phyloP scores from a whole-genome alignment of 768 basidiomycete genomes.

The Trametes maxima region DNA sequence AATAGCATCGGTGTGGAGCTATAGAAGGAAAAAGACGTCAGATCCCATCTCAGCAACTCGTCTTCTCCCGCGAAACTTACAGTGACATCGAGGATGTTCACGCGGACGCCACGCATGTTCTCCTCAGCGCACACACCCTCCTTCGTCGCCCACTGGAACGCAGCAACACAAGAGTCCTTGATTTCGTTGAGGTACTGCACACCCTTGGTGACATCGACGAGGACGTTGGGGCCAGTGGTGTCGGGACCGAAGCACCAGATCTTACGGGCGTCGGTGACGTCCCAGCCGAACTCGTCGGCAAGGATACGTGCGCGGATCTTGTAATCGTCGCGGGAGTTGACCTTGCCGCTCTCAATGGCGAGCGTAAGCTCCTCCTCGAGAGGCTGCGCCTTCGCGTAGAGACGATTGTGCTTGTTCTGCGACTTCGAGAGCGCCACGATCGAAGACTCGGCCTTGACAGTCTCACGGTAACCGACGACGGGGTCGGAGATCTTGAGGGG shows the following conservation, averaged over 20 bases:
- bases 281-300: conserved; percentile 97
- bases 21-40: conserved; percentile 13
- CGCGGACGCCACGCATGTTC: conserved; percentile 97
- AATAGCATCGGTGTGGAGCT: conserved; percentile 98
- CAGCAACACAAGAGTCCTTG: conserved; percentile 99
- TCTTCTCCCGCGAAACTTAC: conserved; percentile 46
- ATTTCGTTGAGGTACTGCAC: conserved; percentile 99
- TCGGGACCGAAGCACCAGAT: conserved; percentile 99
- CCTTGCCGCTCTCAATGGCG: conserved; percentile 86
- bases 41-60: background rate
- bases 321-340: conserved; percentile 95
- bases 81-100: conserved; percentile 96
- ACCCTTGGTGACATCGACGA: conserved; percentile 99
- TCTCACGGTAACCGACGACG: conserved; percentile 97
- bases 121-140: conserved; percentile 97
- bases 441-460: conserved; percentile 92
- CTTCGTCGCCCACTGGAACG: conserved; percentile 99
- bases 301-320: conserved; percentile 93
- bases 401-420: conserved; percentile 99
- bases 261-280: conserved; percentile 98
- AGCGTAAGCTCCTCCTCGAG: conserved; percentile 92
- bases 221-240: conserved; percentile 92
- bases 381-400: conserved; percentile 92
- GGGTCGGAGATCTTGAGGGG: conserved; percentile 98
- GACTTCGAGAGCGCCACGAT: conserved; percentile 98